These are phyloP conservation scores for Pseudohalonectria lignicola DNA, from an alignment of 2,329 filamentous ascomycete genomes.

Conservation along the genomic window DNA sequence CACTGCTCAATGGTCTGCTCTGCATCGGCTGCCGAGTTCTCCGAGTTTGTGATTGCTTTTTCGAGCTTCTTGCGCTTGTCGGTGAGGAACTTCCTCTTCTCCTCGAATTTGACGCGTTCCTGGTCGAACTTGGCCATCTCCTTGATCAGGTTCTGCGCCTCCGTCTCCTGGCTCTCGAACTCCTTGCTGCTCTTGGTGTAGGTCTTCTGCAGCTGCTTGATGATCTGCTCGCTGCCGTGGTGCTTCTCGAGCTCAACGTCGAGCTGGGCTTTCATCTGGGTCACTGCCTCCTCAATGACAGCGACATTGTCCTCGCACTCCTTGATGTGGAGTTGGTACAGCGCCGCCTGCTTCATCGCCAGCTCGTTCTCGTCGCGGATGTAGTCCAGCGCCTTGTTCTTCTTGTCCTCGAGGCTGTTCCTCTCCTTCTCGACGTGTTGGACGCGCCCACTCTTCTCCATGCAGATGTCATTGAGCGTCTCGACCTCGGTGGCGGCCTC, in stretches of 20 bases:
- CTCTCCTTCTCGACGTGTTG: conserved; percentile 98
- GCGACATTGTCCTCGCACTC: conserved; percentile 83
- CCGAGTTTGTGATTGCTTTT: conserved; percentile 70
- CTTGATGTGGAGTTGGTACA: conserved; percentile 85
- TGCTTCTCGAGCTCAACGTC: conserved; percentile 86
- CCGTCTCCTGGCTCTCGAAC: conserved; percentile 72
- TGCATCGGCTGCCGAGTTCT: conserved; percentile 63
- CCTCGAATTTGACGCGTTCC: conserved; percentile 92
- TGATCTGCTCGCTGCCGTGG: conserved; percentile 76
- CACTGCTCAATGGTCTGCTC: conserved; percentile 70
- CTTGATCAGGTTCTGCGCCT: conserved; percentile 67
- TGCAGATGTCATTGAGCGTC: conserved; percentile 83
- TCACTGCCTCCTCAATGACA: conserved; percentile 81
- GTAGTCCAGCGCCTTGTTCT: conserved; percentile 82
- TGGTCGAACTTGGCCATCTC: conserved; percentile 92
- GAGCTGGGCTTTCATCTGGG: conserved; percentile 80
- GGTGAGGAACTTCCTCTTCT: conserved; percentile 88
- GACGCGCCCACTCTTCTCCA: conserved; percentile 90
- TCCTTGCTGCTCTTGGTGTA: conserved; percentile 78
- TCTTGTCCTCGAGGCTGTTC: conserved; percentile 86
- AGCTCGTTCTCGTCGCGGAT: conserved; percentile 92
- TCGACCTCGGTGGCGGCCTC: conserved; percentile 87
- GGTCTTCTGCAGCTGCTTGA: conserved; percentile 78
- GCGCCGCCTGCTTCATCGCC: conserved; percentile 73
- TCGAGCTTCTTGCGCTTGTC: conserved; percentile 93